Evolutionary conservation across 371 early-diverging fungal genomes (phyloP).

Genomic region (Mucor saturninus): DNA sequence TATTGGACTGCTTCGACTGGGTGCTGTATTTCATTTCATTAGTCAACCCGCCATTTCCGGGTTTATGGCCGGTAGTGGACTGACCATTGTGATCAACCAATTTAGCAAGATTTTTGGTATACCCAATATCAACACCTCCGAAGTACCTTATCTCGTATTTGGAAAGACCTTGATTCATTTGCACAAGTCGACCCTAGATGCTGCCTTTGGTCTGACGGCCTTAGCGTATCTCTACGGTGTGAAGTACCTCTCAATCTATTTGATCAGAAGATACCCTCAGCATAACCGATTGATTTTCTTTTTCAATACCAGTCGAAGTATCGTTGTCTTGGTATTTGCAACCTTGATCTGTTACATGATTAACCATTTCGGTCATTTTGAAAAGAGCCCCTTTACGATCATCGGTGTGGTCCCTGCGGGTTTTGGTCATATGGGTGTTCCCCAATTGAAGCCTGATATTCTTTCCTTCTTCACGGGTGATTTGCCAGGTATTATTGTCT

Average conservation of each 20-base stretch:
- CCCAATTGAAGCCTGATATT: conserved; percentile 47
- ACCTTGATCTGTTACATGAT: conserved; percentile 74
- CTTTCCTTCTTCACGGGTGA: conserved; percentile 53
- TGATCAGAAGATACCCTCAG: conserved; percentile 45
- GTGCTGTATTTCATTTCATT: conserved; percentile 85
- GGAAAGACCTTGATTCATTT: conserved; percentile 57
- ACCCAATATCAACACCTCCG: conserved; percentile 65
- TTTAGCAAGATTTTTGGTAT: conserved; percentile 77
- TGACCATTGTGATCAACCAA: conserved; percentile 82
- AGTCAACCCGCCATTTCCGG: conserved; percentile 76
- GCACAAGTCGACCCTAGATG: conserved; percentile 55
- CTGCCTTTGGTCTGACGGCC: conserved; percentile 63
- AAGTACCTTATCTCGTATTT: conserved; percentile 62
- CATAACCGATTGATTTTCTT: conserved; percentile 46
- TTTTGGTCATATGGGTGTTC: conserved; percentile 63
- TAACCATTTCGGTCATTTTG: conserved; percentile 45
- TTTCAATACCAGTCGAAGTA: conserved; percentile 68
- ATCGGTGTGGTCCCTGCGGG: conserved; percentile 77
- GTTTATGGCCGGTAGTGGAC: conserved; percentile 77
- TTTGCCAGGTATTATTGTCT: conserved; percentile 70
- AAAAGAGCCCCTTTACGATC: conserved; percentile 56
- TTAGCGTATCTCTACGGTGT: conserved; percentile 54
- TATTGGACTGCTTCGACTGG: conserved; percentile 79
- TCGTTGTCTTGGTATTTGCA: conserved; percentile 76
- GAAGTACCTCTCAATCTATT: conserved; percentile 37